Base-by-base conservation (phyloP, 371 early-diverging fungal genomes). In the Apophysomyces trapeziformis region DNA sequence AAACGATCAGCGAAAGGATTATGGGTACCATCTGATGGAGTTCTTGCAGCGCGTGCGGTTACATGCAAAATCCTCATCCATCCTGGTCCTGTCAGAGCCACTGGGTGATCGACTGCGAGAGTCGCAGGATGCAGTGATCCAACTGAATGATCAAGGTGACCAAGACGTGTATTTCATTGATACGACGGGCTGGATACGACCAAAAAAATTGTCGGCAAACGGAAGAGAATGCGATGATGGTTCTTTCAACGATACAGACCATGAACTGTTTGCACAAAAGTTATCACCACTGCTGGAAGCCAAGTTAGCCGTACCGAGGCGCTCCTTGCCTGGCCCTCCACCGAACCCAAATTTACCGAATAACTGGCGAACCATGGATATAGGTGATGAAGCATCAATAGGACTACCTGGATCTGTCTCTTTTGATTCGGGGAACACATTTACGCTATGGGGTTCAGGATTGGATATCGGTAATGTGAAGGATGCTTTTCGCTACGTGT, bases 361-460 rank as follows among this genome's bases (percentile, higher is more conserved):
- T 9, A 71, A 74, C 50, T 81, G 81, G 81, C 81, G 76, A 57
- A 81, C 81, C 1, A 78, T 76, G 73, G 81, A 81, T 60, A 68
- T 81, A 4, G 81, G 81, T 5, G 68, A 76, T 41, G 75, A 78
- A 26, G 66, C 57, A 5, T 65, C 68, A 12, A 67, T 80, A 13
- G 81, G 81, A 14, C 56, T 81, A 35, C 78, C 78, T 43, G 81
- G 81, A 4, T 76, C 78, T 1, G 81, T 81, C 0, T 78, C 81
- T 7, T 75, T 78, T 45, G 81, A 81, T 61, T 75, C 78, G 4
- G 68, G 65, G 1, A 63, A 71, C 13, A 78, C 77, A 1, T 81
- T 81, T 57, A 81, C 81, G 4, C 46, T 81, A 12, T 81, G 81
- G 81, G 81, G 81, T 8, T 81, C 81, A 1, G 81, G 81, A 7